Percentiles rank a stretch among this genome's conserved stretches.
These are phyloP conservation scores for Yarrowia deformans DNA, from an alignment of 805 yeast genomes.

Conservation along the genomic window DNA sequence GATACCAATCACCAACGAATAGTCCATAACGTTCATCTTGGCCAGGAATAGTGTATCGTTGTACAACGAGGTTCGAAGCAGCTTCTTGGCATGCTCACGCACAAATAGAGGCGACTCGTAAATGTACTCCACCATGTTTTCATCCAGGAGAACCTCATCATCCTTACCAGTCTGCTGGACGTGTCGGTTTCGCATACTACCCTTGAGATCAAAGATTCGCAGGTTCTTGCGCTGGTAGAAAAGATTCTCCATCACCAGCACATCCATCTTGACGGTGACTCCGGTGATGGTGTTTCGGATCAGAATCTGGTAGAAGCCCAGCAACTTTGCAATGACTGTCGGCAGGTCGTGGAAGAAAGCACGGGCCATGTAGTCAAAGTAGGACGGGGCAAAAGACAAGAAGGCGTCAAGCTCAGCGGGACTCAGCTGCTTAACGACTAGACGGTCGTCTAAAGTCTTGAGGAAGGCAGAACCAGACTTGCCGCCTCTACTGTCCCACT, in stretches of 20 bases:
- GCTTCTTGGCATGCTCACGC: constrained; percentile 85
- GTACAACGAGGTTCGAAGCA: constrained; percentile 87
- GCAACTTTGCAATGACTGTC: constrained; percentile 90
- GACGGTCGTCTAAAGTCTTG: constrained; percentile 88
- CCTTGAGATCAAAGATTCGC: constrained; percentile 92
- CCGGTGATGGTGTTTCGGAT: constrained; percentile 80
- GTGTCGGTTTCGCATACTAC: constrained; percentile 96
- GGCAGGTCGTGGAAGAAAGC: constrained; percentile 94
- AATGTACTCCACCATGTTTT: constrained; percentile 97
- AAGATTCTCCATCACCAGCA: constrained; percentile 93
- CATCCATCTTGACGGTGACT: constrained; percentile 82
- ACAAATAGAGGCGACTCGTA: constrained; percentile 96
- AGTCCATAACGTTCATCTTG: constrained; percentile 99
- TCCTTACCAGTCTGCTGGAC: constrained; percentile 96
- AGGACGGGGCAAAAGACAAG: constrained; percentile 93
- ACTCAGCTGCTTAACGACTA: constrained; percentile 87
- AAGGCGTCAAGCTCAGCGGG: constrained; percentile 91
- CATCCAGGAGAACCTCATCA: constrained; percentile 93
- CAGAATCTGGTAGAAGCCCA: constrained; percentile 94
- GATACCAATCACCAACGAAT: constrained; percentile 92
- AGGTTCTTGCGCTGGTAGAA: constrained; percentile 83
- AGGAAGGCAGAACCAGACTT: constrained; percentile 94
- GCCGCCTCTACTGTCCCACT: constrained; percentile 97
- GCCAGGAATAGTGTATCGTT: constrained; percentile 93
- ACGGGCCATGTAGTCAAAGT: constrained; percentile 94